Conservation (phyloP, 2,329 filamentous ascomycete species). For the Dissoconium aciculare region DNA sequence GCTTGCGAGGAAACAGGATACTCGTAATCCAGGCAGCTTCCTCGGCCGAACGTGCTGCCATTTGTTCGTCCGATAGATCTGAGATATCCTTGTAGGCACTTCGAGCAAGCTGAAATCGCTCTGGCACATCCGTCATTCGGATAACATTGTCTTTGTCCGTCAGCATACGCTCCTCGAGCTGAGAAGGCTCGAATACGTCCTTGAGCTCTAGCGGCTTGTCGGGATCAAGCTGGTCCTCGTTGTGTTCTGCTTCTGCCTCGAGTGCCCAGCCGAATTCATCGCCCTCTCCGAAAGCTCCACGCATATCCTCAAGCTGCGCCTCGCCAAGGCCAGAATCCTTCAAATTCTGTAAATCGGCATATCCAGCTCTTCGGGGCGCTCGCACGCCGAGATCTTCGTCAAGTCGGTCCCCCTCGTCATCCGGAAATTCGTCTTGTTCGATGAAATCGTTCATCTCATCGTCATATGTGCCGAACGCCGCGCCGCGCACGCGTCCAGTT, state of each 20-base stretch:
- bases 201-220: conserved; percentile 84
- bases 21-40: conserved; percentile 86
- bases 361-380: conserved; percentile 56
- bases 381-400: conserved; percentile 82
- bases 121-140: conserved; percentile 74
- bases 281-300: conserved; percentile 87
- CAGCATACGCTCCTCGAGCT: conserved; percentile 83
- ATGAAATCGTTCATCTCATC: conserved; percentile 91
- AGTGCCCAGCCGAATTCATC: conserved; percentile 93
- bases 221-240: conserved; percentile 60
- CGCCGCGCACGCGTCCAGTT: conserved; percentile 26
- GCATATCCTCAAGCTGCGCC: conserved; percentile 87
- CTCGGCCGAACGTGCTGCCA: conserved; percentile 47
- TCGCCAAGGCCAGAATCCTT: conserved; percentile 58
- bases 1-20: conserved; percentile 76
- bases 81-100: conserved; percentile 67
- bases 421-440: conserved; percentile 83
- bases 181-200: conserved; percentile 94
- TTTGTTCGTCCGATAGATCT: conserved; percentile 66
- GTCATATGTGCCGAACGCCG: conserved; percentile 36
- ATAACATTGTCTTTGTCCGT: conserved; percentile 93
- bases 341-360: conserved; percentile 57
- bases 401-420: conserved; percentile 62
- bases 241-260: conserved; percentile 70
- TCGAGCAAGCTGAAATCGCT: conserved; percentile 84